Conservation (phyloP, 2,329 filamentous ascomycete species). For the Phyllosticta citribraziliensis region DNA sequence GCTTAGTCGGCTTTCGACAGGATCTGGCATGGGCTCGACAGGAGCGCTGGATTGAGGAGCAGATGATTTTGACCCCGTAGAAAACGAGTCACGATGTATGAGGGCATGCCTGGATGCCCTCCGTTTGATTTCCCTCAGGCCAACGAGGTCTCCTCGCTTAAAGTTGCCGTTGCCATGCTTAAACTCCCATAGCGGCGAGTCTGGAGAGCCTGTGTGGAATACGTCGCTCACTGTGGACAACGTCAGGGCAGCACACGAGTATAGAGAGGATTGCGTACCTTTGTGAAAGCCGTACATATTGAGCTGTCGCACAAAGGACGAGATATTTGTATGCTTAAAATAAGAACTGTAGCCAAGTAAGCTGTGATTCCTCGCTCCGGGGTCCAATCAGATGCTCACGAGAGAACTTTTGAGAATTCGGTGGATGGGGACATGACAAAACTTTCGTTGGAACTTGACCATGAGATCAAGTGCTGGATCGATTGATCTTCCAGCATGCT, state of each 20-base stretch:
- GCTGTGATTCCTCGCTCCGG: not conserved
- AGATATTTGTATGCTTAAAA: slow-evolving; percentile 99
- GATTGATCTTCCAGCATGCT: slow-evolving; percentile 94
- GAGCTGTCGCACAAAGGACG: slow-evolving; percentile 91
- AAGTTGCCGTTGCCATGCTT: slow-evolving; percentile 97
- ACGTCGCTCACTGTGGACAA: slow-evolving; percentile 75
- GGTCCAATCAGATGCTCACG: slow-evolving; percentile 52
- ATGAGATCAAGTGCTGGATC: slow-evolving; percentile 93
- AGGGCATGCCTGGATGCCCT: slow-evolving; percentile 86
- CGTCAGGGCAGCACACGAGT: slow-evolving; percentile 1
- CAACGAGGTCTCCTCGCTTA: slow-evolving; percentile 85
- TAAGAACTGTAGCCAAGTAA: slow-evolving; percentile 59
- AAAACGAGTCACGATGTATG: slow-evolving; percentile 85
- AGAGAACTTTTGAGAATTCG: slow-evolving; percentile 95
- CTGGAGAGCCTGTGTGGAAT: slow-evolving; percentile 88
- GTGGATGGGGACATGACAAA: slow-evolving; percentile 98
- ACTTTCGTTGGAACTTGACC: slow-evolving; percentile 87
- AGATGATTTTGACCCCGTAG: slow-evolving; percentile 56
- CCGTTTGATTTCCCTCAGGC: slow-evolving; percentile 89
- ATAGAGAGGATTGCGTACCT: slow-evolving; percentile 46
- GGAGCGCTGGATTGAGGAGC: slow-evolving; percentile 77
- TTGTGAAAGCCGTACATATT: slow-evolving; percentile 99
- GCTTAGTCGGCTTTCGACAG: slow-evolving; percentile 62
- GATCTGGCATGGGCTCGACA: slow-evolving; percentile 71
- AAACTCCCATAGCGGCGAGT: slow-evolving; percentile 95